Base-by-base conservation (phyloP, 768 basidiomycete genomes). In the Mycena crocata region DNA sequence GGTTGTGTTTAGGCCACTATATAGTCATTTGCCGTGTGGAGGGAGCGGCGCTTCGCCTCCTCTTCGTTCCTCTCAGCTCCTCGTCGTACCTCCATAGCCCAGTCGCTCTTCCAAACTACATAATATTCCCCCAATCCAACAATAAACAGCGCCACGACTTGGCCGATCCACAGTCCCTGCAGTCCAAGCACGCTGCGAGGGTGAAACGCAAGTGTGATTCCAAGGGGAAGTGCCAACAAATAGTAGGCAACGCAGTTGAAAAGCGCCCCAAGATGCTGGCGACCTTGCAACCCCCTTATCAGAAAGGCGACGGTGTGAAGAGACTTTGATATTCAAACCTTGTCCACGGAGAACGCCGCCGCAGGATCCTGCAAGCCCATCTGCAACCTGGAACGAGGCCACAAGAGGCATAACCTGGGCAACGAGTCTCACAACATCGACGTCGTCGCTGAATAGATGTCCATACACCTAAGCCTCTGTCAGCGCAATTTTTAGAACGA, bases 141-240 rank as follows among this genome's bases (percentile, higher is more conserved):
- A 3, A 87, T 82, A 71, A 91, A 91, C 7, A 94, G 79, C 0
- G 88, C 92, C 26, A 92, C 80, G 32, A 92, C 91, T 75, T 93
- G 92, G 26, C 91, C 92, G 89, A 92, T 86, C 95, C 95, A 96
- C 14, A 96, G 82, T 17, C 95, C 95, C 50, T 84, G 79, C 19
- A 96, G 82, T 1, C 84, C 89, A 23, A 81, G 73, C 42, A 71
- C 39, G 63, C 81, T 81, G 23, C 76, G 73, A 5, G 73, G 70
- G 71, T 83, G 81, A 76, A 94, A 94, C 7, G 92, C 84, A 15
- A 95, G 85, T 68, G 86, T 89, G 52, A 94, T 82, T 10, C 93
- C 94, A 62, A 93, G 81, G 0, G 94, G 93, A 30, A 95, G 86
- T 30, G 93, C 92, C 76, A 94, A 78, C 37, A 89, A 77, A 71